A percentile compares a stretch with the other conserved stretches of the same genome.
These are phyloP conservation scores for Hibiscus syriacus DNA, from an alignment of 345 rosid genomes.

Conservation along the genomic window DNA sequence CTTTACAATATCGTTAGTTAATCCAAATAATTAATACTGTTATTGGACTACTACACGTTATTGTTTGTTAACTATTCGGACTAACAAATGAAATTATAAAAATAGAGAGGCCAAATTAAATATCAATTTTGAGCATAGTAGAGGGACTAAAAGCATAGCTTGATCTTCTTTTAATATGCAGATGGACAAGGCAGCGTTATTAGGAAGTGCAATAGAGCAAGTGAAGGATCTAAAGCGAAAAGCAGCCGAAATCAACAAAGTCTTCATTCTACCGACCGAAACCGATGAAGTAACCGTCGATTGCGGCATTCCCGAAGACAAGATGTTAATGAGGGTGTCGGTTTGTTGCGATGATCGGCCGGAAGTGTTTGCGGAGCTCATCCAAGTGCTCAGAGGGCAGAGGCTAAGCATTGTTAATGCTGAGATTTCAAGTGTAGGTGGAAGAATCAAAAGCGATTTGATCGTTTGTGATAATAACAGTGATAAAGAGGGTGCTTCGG, in stretches of 20 bases:
- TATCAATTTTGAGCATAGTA: background rate
- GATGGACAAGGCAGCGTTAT: conserved; percentile 91
- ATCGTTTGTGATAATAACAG: conserved; percentile 28
- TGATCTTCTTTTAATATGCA: conserved; percentile 16
- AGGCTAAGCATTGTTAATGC: conserved; percentile 46
- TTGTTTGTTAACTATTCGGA: background rate
- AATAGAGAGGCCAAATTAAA: background rate
- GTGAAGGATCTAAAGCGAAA: conserved; percentile 65
- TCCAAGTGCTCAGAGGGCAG: conserved; percentile 39
- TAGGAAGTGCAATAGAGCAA: conserved; percentile 64
- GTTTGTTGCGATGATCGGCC: conserved; percentile 84
- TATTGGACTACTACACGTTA: too few species aligned
- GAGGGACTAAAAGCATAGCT: background rate
- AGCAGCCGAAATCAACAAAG: conserved; percentile 45
- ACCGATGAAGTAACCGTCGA: conserved; percentile 60
- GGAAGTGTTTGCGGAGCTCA: conserved; percentile 61
- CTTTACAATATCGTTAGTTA: background rate
- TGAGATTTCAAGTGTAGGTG: conserved; percentile 47
- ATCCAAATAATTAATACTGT: background rate
- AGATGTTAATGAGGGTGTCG: conserved; percentile 48
- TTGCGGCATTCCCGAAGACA: conserved; percentile 13
- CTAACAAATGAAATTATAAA: background rate
- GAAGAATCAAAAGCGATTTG: conserved; percentile 56
- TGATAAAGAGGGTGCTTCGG: conserved; percentile 18
- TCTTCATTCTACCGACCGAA: conserved; percentile 51